A percentile compares a stretch with the other conserved stretches of the same genome.
Conservation (phyloP, 805 yeast genomes). For the Lipomyces mesembrius region DNA sequence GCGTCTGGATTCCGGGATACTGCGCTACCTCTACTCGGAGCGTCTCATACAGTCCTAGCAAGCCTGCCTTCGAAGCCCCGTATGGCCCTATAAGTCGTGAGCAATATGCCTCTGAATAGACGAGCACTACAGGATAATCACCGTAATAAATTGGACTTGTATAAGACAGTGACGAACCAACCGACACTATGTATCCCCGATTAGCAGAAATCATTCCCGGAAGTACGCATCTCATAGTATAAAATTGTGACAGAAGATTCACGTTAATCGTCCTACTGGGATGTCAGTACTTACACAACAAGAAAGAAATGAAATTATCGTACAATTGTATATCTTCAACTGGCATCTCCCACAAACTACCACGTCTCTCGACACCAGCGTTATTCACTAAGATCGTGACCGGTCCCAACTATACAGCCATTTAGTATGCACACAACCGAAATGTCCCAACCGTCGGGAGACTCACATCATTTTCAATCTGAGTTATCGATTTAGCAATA, state of each 20-base stretch:
- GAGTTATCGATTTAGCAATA: slow-evolving; percentile 50
- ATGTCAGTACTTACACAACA: not conserved
- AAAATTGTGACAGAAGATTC: slow-evolving; percentile 72
- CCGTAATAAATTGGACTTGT: slow-evolving; percentile 78
- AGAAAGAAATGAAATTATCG: not conserved
- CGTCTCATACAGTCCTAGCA: slow-evolving; percentile 83
- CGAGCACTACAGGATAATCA: slow-evolving; percentile 3
- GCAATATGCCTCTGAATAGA: not conserved
- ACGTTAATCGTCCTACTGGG: slow-evolving; percentile 55
- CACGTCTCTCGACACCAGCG: slow-evolving; percentile 71
- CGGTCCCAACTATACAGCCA: slow-evolving; percentile 52
- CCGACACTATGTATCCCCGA: slow-evolving; percentile 77
- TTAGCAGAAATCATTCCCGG: slow-evolving; percentile 67
- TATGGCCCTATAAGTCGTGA: slow-evolving; percentile 57
- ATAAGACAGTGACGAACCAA: slow-evolving; percentile 84
- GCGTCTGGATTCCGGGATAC: slow-evolving; percentile 62
- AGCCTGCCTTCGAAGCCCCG: slow-evolving; percentile 89
- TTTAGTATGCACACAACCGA: not conserved
- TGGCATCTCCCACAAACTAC: slow-evolving; percentile 59
- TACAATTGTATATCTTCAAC: slow-evolving; percentile 61
- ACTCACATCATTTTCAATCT: slow-evolving; percentile 47
- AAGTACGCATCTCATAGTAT: slow-evolving; percentile 68
- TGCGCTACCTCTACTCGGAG: slow-evolving; percentile 67
- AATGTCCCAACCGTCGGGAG: not conserved
- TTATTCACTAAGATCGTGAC: slow-evolving; percentile 79